These are phyloP conservation scores for Aspergillus alliaceus DNA, from an alignment of 2,329 filamentous ascomycete genomes.

Conservation along the genomic window DNA sequence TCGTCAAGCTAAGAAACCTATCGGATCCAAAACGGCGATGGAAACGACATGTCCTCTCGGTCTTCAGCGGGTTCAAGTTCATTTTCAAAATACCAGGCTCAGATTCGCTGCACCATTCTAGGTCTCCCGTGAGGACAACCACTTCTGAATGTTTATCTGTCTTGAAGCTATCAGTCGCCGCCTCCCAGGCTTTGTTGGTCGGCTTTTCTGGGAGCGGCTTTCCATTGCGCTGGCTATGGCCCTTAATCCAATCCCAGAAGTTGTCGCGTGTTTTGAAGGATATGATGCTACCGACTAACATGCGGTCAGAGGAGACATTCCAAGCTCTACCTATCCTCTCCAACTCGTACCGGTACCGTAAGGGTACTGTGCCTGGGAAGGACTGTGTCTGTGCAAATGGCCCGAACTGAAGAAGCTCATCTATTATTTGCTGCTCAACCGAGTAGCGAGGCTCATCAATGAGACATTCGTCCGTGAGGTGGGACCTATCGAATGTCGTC, in stretches of 20 bases:
- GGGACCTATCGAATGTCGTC: conserved; percentile 7
- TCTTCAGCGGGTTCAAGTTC: conserved; percentile 41
- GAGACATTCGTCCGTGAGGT: neutral
- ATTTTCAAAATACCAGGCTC: conserved; percentile 40
- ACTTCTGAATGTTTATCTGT: conserved; percentile 36
- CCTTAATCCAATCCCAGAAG: conserved; percentile 36
- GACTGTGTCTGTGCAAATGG: conserved; percentile 35
- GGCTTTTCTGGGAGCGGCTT: conserved; percentile 34
- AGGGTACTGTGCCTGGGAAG: conserved; percentile 27
- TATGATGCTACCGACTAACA: conserved; percentile 28
- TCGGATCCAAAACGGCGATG: conserved; percentile 48
- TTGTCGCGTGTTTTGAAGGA: conserved; percentile 27
- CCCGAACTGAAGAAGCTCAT: conserved; percentile 29
- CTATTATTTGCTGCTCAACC: conserved; percentile 23
- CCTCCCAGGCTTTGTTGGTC: conserved; percentile 33
- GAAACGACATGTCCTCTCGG: conserved; percentile 46
- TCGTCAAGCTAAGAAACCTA: conserved; percentile 44
- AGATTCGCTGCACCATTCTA: conserved; percentile 38
- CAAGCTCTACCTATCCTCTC: conserved; percentile 35
- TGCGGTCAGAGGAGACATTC: conserved; percentile 25
- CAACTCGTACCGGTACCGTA: conserved; percentile 40
- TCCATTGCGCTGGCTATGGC: conserved; percentile 23
- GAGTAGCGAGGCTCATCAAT: conserved; percentile 13
- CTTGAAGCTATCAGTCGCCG: conserved; percentile 32
- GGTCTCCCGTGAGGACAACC: conserved; percentile 40